Evolutionary conservation across 345 rosid species (phyloP), one percentile per base, ranked within the genome.

Genomic region (Citrus maxima): DNA sequence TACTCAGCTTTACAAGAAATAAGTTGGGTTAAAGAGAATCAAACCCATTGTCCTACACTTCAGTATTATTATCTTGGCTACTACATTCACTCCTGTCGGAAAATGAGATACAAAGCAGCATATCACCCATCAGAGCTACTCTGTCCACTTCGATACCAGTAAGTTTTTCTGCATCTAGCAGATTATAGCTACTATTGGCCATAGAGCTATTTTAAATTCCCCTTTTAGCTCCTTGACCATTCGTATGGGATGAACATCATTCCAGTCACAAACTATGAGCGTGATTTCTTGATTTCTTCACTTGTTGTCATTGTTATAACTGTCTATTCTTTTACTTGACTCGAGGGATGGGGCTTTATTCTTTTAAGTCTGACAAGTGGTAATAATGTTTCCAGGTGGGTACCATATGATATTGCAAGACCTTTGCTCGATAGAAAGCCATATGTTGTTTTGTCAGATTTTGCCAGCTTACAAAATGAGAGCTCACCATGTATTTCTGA

Each of bases 91-190:
- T 96, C 99, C 37, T 96, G 99, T 88, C 84, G 74, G 84, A 96
- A 96, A 87, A 96, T 96, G 99, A 94, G 95, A 90, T 96, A 96
- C 84, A 96, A 96, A 89, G 97, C 98, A 51, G 95, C 94, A 8
- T 96, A 96, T 87, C 63, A 76, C 77, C 99, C 99, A 30, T 93
- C 98, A 58, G 97, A 94, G 88, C 98, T 96, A 82, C 94, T 96
- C 16, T 96, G 99, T 68, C 99, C 98, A 72, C 98, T 87, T 81
- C 98, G 89, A 70, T 90, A 90, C 82, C 85, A 84, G 99, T 96
- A 90, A 83, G 98, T 89, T 78, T 22, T 38, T 74, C 40, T 69
- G 25, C 60, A 69, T 82, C 66, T 22, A 42, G 64, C 77, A 38
- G 78, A 67, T 71, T 18, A 61, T 27, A 32, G 27, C 40, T 30